Percentiles rank a stretch among this genome's conserved stretches.
Evolutionary conservation across 306 rosid genomes (phyloP).

Genomic region (Lagenaria siceraria): DNA sequence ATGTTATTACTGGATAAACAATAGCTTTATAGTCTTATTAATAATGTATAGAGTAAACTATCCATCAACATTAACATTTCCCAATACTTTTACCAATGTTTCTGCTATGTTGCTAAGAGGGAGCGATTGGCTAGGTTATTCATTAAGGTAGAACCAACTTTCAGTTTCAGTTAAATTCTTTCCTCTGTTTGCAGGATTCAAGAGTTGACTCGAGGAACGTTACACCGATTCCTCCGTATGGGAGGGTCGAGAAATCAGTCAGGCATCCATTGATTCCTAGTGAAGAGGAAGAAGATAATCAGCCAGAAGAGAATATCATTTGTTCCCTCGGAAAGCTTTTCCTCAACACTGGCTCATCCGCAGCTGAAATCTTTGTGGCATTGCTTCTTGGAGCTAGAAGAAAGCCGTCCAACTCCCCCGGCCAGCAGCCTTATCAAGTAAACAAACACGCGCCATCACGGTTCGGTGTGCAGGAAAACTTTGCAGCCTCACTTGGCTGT

Average conservation of each 20-base stretch:
- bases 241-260: constrained; percentile 39
- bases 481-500: neutral
- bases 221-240: constrained; percentile 1
- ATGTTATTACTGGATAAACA: neutral
- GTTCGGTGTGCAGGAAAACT: neutral
- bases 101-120: neutral
- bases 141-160: neutral
- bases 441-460: neutral
- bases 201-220: neutral
- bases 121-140: neutral
- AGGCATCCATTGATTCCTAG: constrained; percentile 63
- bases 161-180: neutral
- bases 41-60: neutral
- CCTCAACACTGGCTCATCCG: constrained; percentile 56
- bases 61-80: neutral
- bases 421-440: constrained; percentile 34
- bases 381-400: constrained; percentile 52
- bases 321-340: constrained; percentile 72
- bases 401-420: constrained; percentile 36
- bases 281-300: constrained; percentile 50
- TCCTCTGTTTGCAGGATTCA: neutral
- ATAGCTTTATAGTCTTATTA: neutral
- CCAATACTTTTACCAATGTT: neutral
- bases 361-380: constrained; percentile 47
- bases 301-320: constrained; percentile 62